These are phyloP conservation scores for Thraustotheca clavata DNA, from an alignment of 352 stramenopile species.

Conservation along the genomic window DNA sequence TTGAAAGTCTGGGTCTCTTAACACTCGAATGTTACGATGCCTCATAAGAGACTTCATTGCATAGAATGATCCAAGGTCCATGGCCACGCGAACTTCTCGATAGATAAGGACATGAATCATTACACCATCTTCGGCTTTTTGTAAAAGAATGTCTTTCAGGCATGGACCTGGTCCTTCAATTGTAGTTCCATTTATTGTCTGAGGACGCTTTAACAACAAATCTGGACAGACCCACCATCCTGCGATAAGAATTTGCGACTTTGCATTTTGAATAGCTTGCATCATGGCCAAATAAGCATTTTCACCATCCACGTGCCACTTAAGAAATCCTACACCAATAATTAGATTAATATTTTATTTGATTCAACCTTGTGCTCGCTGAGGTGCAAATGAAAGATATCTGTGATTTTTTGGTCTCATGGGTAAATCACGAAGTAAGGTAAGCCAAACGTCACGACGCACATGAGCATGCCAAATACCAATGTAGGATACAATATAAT, in stretches of 20 bases:
- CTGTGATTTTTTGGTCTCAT: constrained; percentile 51
- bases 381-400: constrained; percentile 71
- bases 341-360: too few relatives aligned
- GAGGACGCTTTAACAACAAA: constrained; percentile 70
- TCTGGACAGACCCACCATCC: constrained; percentile 87
- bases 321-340: constrained; percentile 28
- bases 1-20: constrained; percentile 87
- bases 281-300: constrained; percentile 82
- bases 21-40: constrained; percentile 81
- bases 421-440: constrained; percentile 51
- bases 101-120: constrained; percentile 90
- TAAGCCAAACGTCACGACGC: constrained; percentile 72
- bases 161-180: not conserved
- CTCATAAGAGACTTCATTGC: constrained; percentile 72
- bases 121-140: constrained; percentile 70
- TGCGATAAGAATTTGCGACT: constrained; percentile 86
- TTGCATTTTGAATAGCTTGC: constrained; percentile 76
- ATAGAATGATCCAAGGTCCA: constrained; percentile 83
- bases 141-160: constrained; percentile 63
- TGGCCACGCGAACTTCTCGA: constrained; percentile 79
- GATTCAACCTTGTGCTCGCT: constrained; percentile 26
- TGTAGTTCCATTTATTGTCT: too few relatives aligned
- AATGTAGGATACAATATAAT: constrained; percentile 74
- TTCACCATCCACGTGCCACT: constrained; percentile 82
- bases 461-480: constrained; percentile 79